These are phyloP conservation scores for Nematocida sp. DNA, from an alignment of 371 early-diverging fungal species.

Conservation along the genomic window DNA sequence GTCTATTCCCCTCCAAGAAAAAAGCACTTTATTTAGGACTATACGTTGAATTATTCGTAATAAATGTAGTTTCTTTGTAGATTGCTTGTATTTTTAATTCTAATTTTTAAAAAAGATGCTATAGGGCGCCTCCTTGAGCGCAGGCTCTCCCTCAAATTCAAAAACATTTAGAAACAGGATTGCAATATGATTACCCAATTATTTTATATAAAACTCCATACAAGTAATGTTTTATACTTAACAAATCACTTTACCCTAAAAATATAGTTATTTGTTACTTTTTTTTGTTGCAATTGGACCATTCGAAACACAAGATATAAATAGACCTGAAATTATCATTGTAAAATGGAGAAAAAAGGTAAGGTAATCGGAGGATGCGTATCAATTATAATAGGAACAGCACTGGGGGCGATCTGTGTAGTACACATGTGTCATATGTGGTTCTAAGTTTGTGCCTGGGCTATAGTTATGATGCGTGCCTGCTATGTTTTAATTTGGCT, in stretches of 20 bases:
- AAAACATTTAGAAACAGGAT: no score
- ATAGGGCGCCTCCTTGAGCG: no score
- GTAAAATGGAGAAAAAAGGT: constrained; percentile 35
- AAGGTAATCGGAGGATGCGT: constrained; percentile 1
- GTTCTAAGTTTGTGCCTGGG: background rate
- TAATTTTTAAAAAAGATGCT: no score
- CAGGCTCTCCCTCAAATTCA: no score
- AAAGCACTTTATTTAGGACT: no score
- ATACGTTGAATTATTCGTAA: no score
- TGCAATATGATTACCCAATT: background rate
- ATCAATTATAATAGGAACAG: constrained; percentile 27
- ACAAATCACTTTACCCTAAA: background rate
- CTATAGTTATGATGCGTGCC: background rate
- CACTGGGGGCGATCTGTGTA: background rate
- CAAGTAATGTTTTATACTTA: background rate
- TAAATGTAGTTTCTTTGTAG: no score
- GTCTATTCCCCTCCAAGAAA: no score
- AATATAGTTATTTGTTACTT: background rate
- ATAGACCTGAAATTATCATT: background rate
- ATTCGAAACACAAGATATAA: constrained; percentile 26
- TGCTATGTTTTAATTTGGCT: constrained; percentile 30
- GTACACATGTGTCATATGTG: constrained; percentile 14
- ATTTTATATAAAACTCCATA: background rate
- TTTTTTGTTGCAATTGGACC: background rate
- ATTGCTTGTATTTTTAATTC: no score